Conservation (phyloP, 2,329 filamentous ascomycete species). For the Diaporthe amygdali region DNA sequence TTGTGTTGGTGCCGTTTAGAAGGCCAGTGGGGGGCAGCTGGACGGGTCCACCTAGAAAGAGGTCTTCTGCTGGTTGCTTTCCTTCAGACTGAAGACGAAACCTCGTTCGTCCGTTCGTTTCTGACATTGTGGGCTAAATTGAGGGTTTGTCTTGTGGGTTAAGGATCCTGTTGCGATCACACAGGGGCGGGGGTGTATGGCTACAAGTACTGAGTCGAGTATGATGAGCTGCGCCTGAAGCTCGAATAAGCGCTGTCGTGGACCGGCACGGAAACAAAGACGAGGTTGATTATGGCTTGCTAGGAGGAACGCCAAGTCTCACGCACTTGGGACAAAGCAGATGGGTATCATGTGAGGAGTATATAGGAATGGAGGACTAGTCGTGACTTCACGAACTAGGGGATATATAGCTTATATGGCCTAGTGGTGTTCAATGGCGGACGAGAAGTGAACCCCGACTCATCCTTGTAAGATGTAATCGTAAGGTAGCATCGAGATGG, state of each 20-base stretch:
- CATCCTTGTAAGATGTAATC: constrained; percentile 8
- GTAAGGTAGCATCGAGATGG: constrained; percentile 5
- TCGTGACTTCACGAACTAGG: constrained; percentile 10
- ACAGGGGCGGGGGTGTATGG: neutral
- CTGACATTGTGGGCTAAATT: neutral
- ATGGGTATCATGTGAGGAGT: constrained; percentile 13
- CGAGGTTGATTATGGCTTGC: neutral
- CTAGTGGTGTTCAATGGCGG: neutral
- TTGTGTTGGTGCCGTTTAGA: constrained; percentile 19
- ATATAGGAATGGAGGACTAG: neutral
- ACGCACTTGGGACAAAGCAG: neutral
- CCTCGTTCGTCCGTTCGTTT: neutral
- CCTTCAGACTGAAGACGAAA: neutral
- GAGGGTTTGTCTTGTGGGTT: neutral
- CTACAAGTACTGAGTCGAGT: neutral
- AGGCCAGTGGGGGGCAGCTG: neutral
- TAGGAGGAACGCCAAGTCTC: neutral
- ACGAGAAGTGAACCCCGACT: neutral
- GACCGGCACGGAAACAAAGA: neutral
- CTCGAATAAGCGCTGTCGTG: neutral
- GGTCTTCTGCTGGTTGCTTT: neutral
- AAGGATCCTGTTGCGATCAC: neutral
- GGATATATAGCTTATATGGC: constrained; percentile 3
- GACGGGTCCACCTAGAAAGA: constrained; percentile 20
- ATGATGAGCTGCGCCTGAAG: neutral